Evolutionary conservation across 495 filamentous ascomycete genomes (phyloP).

Genomic region (Aspergillus sclerotiicarbonarius): DNA sequence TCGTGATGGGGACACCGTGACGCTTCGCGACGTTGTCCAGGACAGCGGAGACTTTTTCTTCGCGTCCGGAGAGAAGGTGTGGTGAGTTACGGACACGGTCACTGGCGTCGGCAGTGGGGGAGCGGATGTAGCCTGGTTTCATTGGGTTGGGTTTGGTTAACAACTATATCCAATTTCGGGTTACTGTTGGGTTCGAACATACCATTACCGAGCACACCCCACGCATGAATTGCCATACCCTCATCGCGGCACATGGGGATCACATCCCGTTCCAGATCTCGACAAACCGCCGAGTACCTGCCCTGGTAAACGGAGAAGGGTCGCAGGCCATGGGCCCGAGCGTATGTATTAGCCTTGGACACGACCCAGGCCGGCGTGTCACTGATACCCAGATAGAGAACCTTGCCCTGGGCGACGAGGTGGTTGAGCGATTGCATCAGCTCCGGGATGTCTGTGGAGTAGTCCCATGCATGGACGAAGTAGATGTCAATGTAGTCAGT

Average conservation of each 20-base stretch:
- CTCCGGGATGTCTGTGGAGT: slow-evolving; percentile 60
- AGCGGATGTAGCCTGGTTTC: slow-evolving; percentile 9
- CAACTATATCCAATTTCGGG: background rate
- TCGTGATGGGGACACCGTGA: slow-evolving; percentile 42
- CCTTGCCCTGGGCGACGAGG: slow-evolving; percentile 59
- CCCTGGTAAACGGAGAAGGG: slow-evolving; percentile 70
- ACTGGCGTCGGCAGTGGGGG: slow-evolving; percentile 23
- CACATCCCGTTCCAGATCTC: slow-evolving; percentile 70
- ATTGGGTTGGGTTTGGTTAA: background rate
- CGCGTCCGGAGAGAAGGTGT: slow-evolving; percentile 25
- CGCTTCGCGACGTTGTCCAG: slow-evolving; percentile 54
- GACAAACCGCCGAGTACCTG: slow-evolving; percentile 53
- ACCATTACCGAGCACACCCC: slow-evolving; percentile 36
- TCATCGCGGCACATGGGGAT: slow-evolving; percentile 63
- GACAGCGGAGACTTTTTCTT: slow-evolving; percentile 52
- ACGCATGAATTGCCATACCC: slow-evolving; percentile 67
- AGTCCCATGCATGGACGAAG: slow-evolving; percentile 68
- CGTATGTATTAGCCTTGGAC: slow-evolving; percentile 62
- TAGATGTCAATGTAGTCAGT: slow-evolving; percentile 62
- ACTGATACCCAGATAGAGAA: slow-evolving; percentile 66
- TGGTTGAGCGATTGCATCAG: slow-evolving; percentile 68
- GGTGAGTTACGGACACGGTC: slow-evolving; percentile 25
- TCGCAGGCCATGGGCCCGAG: slow-evolving; percentile 58
- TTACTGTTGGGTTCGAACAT: background rate
- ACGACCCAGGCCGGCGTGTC: slow-evolving; percentile 72